Base-by-base conservation (phyloP, 2,329 filamentous ascomycete genomes). In the Aspergillus japonicus region DNA sequence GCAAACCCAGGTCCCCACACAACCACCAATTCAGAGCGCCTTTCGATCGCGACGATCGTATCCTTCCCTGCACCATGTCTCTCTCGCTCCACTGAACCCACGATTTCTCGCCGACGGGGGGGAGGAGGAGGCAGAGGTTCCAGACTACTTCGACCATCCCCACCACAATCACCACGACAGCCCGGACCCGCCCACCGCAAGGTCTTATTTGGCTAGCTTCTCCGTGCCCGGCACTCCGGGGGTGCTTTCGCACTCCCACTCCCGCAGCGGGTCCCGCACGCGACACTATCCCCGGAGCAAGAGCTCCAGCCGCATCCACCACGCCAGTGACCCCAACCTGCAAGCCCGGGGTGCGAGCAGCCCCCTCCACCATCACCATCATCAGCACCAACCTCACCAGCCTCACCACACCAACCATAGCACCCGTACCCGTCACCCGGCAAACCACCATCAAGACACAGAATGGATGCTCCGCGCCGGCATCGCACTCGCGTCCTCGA, bases 381-480 rank as follows among this genome's bases (percentile, higher is more conserved):
- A 64, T 26, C 61, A 68, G 61, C 16, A 16, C 23, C 35, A 33
- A 14, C 31, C 16, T n/a, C 39, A 44, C 51, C 58, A 47, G 48
- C 39, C 31, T 19, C 60, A 50, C 23, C 56, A 53, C 5, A 29
- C 52, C 5, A 50, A 42, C 23, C 59, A 57, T 29, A 57, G 58
- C 52, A 10, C 35, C 60, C 47, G 58, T 54, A 14, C 29, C 59
- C 5, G 33, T 33, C 50, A 33, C 48, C 59, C 66, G 50, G 6
- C 58, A 16, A 16, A 67, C 8, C 52, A 47, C n/a, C 42, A 47
- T 21, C 48, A 16, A 29, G 78, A 82, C 54, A 78, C 84, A 53
- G 83, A 84, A 69, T 88, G 85, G 85, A 76, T 87, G 56, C 80
- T 85, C 49, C 82, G 85, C 55, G 82, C 85, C 0, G 84, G 84